Base-by-base conservation (phyloP, 345 rosid species). In the Ailanthus altissimus region DNA sequence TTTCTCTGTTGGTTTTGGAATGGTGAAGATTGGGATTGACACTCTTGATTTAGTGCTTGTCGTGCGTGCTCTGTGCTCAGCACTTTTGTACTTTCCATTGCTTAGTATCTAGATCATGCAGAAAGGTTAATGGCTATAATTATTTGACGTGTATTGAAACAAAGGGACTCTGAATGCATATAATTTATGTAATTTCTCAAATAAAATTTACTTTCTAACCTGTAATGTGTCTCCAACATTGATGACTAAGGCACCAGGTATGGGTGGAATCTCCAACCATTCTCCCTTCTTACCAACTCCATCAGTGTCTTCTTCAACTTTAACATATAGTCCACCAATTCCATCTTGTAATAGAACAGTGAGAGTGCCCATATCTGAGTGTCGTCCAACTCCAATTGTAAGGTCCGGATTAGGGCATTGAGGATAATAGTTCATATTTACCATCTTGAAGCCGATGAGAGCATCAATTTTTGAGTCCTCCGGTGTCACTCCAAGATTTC, bases 381-480 rank as follows among this genome's bases (percentile, higher is more conserved):
- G 91, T 42, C 91, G 84, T 1, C 93, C 93, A 0, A 85, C 91
- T 0, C 91, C 93, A 0, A 90, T 79, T 0, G 91, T 90, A 0
- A 86, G 86, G 64, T 90, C 88, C 0, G 93, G 93, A 72, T 79
- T 83, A 7, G 93, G 93, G 71, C 93, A 90, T 11, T 69, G 68
- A 14, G 93, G 93, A 64, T 90, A 90, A 77, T 76, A 88, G 67
- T 88, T 88, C 93, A 90, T 88, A 83, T 85, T 85, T 46, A 86
- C 83, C 86, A 80, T 73, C 73, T 85, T 88, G 54, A 67, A 72
- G 15, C 87, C 86, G 49, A 78, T 81, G 9, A 90, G 78, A 53
- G 74, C 79, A 70, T 86, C 88, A 14, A 81, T 63, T 62, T 51
- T 84, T 58, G 79, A 76, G 20, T 88, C 90, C 11, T 81, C 87